Evolutionary conservation across 179 eudicot genomes (phyloP), one percentile per base, ranked within the genome.

Genomic region (Sideroxylon spinosum): DNA sequence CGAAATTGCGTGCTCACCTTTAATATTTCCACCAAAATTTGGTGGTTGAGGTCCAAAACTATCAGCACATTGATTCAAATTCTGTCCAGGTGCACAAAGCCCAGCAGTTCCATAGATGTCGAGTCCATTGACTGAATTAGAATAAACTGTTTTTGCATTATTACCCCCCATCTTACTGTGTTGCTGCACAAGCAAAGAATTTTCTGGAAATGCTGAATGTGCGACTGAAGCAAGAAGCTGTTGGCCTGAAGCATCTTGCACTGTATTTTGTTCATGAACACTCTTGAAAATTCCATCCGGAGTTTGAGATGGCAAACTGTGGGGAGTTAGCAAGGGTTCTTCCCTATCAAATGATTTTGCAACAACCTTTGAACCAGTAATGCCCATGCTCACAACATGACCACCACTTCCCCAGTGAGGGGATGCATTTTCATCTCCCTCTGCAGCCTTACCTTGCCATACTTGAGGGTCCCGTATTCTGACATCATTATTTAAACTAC

Each of bases 61-160:
- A 11, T 75, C 86, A 53, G 76, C 77, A 69, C 23, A 76, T 81
- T 81, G 87, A 76, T 71, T 64, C 13, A 76, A 46, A 53, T 78
- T 80, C 76, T 89, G 88, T 79, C 77, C 84, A 82, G 85, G 76
- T 32, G 75, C 9, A 75, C 76, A 76, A 71, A 81, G 59, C 37
- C 56, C 53, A 65, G 55, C 50, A 62, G 59, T 69, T 68, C 20
- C 78, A 65, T 57, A 59, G 68, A 64, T n/a, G 3, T 75, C 72
- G 23, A 71, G 62, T 20, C 28, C 65, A 48, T 63, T 74, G 29
- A 72, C 37, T 52, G 76, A 80, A 60, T 49, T 76, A 55, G 71
- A 77, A 48, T 44, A 75, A 57, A 50, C 37, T 56, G 71, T 60
- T 26, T 9, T 79, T 29, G 32, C 62, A 70, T 37, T 7, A 73